Evolutionary conservation across 2,329 filamentous ascomycete genomes (phyloP).

Genomic region (Dothistroma pini): DNA sequence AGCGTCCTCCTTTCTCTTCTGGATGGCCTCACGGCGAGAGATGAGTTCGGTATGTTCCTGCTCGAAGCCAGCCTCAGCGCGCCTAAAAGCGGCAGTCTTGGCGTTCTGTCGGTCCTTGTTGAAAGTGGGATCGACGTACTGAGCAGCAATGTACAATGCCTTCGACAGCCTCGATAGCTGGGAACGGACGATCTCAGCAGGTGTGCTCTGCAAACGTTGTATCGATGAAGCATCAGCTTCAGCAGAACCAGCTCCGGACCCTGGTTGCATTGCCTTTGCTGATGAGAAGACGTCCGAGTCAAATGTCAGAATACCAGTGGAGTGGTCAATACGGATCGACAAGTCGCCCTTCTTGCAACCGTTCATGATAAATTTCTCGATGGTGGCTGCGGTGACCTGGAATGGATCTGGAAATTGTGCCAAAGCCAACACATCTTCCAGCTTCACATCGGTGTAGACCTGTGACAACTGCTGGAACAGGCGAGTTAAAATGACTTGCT

Average conservation of each 20-base stretch:
- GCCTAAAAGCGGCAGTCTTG: conserved; percentile 73
- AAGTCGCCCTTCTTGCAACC: conserved; percentile 99
- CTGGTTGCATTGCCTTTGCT: conserved; percentile 83
- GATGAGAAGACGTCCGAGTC: conserved; percentile 99
- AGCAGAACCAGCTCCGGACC: conserved; percentile 79
- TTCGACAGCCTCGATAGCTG: conserved; percentile 90
- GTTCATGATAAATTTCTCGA: conserved; percentile 99
- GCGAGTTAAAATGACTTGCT: conserved; percentile 97
- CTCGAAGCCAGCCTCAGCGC: conserved; percentile 83
- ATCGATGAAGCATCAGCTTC: conserved; percentile 81
- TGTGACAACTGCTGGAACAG: conserved; percentile 99
- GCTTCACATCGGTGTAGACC: conserved; percentile 96
- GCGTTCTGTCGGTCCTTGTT: conserved; percentile 76
- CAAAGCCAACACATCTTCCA: conserved; percentile 87
- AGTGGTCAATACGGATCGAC: conserved; percentile 92
- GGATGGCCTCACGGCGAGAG: conserved; percentile 82
- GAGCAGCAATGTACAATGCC: conserved; percentile 86
- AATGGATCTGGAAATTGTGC: conserved; percentile 96
- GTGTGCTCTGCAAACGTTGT: conserved; percentile 94
- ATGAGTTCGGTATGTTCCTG: conserved; percentile 85
- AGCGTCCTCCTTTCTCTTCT: conserved; percentile 96
- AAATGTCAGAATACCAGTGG: conserved; percentile 90
- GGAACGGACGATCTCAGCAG: conserved; percentile 93
- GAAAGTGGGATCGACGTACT: conserved; percentile 90
- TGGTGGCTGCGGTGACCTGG: conserved; percentile 82